phyloP scores from a whole-genome alignment of 1,139 yeast species.

The Blastobotrys apis region DNA sequence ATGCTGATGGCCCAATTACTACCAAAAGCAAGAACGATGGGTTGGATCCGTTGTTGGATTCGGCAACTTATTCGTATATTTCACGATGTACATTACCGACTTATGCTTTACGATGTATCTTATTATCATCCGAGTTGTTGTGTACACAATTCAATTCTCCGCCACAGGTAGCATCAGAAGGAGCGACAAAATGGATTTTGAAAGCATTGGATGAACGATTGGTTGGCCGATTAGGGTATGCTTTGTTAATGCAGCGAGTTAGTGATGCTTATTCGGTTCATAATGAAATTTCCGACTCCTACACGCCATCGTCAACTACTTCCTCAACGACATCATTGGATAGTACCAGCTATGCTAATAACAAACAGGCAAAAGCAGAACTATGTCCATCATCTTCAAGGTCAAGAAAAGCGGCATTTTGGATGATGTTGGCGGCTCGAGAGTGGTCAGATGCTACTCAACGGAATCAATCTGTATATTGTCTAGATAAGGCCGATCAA shows the following conservation, averaged over 20 bases:
- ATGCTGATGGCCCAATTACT: constrained; percentile 42
- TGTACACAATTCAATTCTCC: constrained; percentile 28
- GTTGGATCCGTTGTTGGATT: constrained; percentile 59
- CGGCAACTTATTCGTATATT: constrained; percentile 56
- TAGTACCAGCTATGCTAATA: background rate
- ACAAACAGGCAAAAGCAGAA: background rate
- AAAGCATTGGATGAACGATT: constrained; percentile 36
- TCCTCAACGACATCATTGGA: constrained; percentile 3
- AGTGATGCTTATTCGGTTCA: constrained; percentile 40
- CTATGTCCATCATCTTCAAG: constrained; percentile 32
- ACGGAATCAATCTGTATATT: constrained; percentile 23
- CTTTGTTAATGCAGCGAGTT: constrained; percentile 47
- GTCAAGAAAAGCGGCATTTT: constrained; percentile 68
- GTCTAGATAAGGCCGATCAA: constrained; percentile 27
- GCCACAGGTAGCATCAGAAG: constrained; percentile 34
- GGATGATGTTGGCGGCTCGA: constrained; percentile 72
- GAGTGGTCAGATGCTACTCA: constrained; percentile 51
- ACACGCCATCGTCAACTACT: background rate
- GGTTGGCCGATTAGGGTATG: constrained; percentile 40
- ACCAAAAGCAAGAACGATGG: constrained; percentile 4
- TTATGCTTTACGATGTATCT: constrained; percentile 50
- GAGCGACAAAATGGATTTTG: constrained; percentile 37
- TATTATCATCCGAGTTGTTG: constrained; percentile 38
- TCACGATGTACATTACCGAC: constrained; percentile 63
- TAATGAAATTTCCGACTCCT: constrained; percentile 18